A percentile compares a stretch with the other conserved stretches of the same genome.
These are phyloP conservation scores for Backusella westeae DNA, from an alignment of 192 early-diverging fungal genomes.

Conservation along the genomic window DNA sequence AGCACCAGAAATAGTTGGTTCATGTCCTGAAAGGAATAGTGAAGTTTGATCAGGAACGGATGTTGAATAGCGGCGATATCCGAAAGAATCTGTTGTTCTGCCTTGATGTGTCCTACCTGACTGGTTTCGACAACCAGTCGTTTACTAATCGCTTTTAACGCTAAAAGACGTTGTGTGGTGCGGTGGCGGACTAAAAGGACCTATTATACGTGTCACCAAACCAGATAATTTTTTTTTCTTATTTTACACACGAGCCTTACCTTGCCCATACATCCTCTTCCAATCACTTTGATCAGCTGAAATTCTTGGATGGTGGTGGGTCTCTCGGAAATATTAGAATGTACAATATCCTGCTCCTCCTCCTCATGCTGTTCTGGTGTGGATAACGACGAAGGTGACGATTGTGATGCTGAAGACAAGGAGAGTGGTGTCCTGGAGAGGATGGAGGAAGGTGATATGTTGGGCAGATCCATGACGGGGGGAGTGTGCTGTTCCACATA, in stretches of 20 bases:
- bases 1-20: slow-evolving; percentile 86
- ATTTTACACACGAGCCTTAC: slow-evolving; percentile 16
- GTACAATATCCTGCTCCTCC: neutral
- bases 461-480: neutral
- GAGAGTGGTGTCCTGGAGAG: neutral
- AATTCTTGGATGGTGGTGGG: slow-evolving; percentile 43
- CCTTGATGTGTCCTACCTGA: slow-evolving; percentile 75
- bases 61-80: slow-evolving; percentile 58
- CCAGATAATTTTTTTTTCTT: slow-evolving; percentile 8
- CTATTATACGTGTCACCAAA: slow-evolving; percentile 12
- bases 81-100: slow-evolving; percentile 79
- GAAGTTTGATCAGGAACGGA: slow-evolving; percentile 89
- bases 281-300: slow-evolving; percentile 51
- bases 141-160: slow-evolving; percentile 55
- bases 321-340: slow-evolving; percentile 3
- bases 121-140: slow-evolving; percentile 66
- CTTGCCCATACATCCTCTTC: slow-evolving; percentile 58
- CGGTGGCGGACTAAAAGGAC: slow-evolving; percentile 16
- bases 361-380: neutral
- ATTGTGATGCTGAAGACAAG: neutral
- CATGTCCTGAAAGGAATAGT: slow-evolving; percentile 88
- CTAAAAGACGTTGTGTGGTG: slow-evolving; percentile 31
- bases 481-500: neutral
- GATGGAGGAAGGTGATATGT: neutral
- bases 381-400: neutral